Conservation (phyloP, 805 yeast species). For the Wickerhamiella shivajii region DNA sequence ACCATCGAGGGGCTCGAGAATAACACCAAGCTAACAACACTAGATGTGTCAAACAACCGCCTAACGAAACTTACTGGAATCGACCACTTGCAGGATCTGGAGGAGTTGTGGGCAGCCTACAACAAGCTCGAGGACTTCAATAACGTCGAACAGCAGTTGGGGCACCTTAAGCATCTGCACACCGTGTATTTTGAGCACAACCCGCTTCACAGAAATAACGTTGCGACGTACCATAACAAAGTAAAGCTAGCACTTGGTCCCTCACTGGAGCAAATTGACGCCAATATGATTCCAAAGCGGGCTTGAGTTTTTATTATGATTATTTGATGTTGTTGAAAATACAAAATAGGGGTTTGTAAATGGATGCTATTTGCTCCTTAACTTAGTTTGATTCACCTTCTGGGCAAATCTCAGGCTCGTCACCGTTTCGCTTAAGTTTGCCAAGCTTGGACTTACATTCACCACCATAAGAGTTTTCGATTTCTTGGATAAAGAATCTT, state of each 20-base stretch:
- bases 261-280: constrained; percentile 72
- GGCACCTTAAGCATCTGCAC: constrained; percentile 47
- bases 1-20: constrained; percentile 67
- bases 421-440: constrained; percentile 59
- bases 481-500: constrained; percentile 68
- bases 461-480: constrained; percentile 92
- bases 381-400: constrained; percentile 23
- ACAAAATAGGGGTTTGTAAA: too few species aligned
- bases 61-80: constrained; percentile 49
- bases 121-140: constrained; percentile 57
- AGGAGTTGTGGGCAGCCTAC: constrained; percentile 89
- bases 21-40: constrained; percentile 46
- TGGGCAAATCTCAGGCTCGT: constrained; percentile 83
- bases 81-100: constrained; percentile 49
- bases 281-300: constrained; percentile 53
- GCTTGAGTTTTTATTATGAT: not conserved
- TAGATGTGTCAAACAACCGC: constrained; percentile 72
- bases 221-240: constrained; percentile 78
- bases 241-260: constrained; percentile 58
- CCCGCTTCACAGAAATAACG: constrained; percentile 60
- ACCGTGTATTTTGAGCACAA: constrained; percentile 91
- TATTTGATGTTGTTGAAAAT: not conserved
- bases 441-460: constrained; percentile 54
- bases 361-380: constrained; percentile 5
- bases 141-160: constrained; percentile 52